phyloP scores from a whole-genome alignment of 2,329 filamentous ascomycete genomes.

The Stachybotrys elegans region DNA sequence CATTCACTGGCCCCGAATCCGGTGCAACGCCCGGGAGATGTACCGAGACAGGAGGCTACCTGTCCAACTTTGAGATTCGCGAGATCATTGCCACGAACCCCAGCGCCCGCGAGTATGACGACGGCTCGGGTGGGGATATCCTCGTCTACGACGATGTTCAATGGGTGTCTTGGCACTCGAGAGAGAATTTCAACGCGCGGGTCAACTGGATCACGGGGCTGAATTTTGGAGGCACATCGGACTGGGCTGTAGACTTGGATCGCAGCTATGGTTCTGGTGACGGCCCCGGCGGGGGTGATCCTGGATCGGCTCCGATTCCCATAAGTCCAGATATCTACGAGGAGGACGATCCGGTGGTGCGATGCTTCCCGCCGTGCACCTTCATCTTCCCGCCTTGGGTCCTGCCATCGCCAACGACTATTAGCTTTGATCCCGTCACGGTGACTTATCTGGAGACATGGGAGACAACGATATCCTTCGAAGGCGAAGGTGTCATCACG shows the following conservation, averaged over 20 bases:
- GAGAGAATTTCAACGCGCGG: constrained; percentile 10
- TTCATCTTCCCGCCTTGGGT: neutral
- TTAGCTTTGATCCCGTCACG: neutral
- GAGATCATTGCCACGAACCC: constrained; percentile 12
- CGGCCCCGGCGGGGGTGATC: neutral
- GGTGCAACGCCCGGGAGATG: constrained; percentile 18
- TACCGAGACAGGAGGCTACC: constrained; percentile 21
- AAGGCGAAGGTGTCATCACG: neutral
- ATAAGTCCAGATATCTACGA: neutral
- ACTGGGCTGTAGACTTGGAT: constrained; percentile 20
- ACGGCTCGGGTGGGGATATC: constrained; percentile 9
- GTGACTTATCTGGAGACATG: neutral
- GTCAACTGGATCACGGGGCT: neutral
- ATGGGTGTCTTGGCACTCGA: constrained; percentile 18
- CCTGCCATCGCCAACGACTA: neutral
- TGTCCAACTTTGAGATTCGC: constrained; percentile 23
- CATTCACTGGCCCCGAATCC: constrained; percentile 17
- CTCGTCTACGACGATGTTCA: constrained; percentile 15
- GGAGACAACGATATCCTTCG: neutral
- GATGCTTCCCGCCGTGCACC: constrained; percentile 2
- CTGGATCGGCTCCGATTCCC: neutral
- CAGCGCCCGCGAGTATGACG: constrained; percentile 3
- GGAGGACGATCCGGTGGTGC: constrained; percentile 1
- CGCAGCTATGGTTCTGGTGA: neutral
- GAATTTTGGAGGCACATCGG: constrained; percentile 17